Base-by-base conservation (phyloP, 2,329 filamentous ascomycete genomes). In the Aspergillus fischeri region DNA sequence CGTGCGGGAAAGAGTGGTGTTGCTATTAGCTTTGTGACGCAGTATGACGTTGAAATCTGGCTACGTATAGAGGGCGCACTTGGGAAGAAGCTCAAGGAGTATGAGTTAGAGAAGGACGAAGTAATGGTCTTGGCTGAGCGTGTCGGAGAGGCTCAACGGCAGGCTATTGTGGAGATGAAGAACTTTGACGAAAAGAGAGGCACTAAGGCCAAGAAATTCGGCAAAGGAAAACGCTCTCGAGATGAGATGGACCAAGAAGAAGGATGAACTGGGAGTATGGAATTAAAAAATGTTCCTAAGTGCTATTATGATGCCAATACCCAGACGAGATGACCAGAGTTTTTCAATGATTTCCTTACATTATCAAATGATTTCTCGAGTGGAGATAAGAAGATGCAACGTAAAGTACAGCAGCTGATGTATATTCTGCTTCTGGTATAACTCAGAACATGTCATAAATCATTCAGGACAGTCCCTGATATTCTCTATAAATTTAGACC, bases 21-120 rank as follows among this genome's bases (percentile, higher is more conserved):
- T 47, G 91, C 92, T 2, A 83, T 96, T 47, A 90, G 82, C 53
- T 77, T 97, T 8, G 87, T 94, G 2, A 96, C 90, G 0, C 92
- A 97, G 73, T 96, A 96, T 63, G 92, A 96, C 67, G 77, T 92
- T 1, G 90, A 92, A 70, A 83, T 94, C 24, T 95, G 85, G 75
- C 77, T 88, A 66, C 80, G 92, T 20, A 95, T 96, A 52, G 92
- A 97, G 73, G 84, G 85, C 2, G 90, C 91, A 0, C 78, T 97
- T 8, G 90, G 89, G 11, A 89, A 89, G 77, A 86, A 92, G 75
- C 78, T 95, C 55, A 74, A 80, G 0, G 86, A 90, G 69, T 89
- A 89, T 66, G 78, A 83, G 2, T 80, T 85, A 0, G 84, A 87
- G 50, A 91, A 91, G 77, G 91, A 94, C 20, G 91, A 96, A 70